A percentile compares a stretch with the other conserved stretches of the same genome.
These are phyloP conservation scores for Cryptococcus sp. DNA, from an alignment of 1,284 basidiomycete genomes.

Conservation along the genomic window DNA sequence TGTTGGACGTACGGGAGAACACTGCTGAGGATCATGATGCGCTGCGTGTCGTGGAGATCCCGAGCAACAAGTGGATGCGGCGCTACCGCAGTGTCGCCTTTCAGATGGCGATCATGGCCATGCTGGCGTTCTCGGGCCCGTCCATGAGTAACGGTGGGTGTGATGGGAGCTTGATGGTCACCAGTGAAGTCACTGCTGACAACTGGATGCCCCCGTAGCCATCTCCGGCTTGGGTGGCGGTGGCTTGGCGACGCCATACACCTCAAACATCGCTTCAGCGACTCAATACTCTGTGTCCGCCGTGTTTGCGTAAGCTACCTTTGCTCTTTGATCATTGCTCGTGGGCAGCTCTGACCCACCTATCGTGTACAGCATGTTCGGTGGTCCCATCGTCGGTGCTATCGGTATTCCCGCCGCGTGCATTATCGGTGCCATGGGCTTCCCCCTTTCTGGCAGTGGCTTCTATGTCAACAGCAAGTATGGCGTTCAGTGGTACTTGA, in stretches of 20 bases:
- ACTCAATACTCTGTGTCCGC: too few species aligned
- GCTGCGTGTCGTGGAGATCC: too few species aligned
- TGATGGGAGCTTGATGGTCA: too few species aligned
- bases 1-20: too few species aligned
- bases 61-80: constrained; percentile 3
- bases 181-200: too few species aligned
- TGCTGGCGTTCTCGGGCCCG: constrained; percentile 14
- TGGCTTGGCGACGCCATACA: constrained; percentile 15
- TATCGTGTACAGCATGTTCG: too few species aligned
- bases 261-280: background rate
- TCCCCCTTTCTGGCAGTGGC: constrained; percentile 22
- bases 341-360: too few species aligned
- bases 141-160: constrained; percentile 19
- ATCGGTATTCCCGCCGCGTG: constrained; percentile 20
- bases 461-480: constrained; percentile 25
- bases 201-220: too few species aligned
- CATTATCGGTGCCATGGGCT: constrained; percentile 23
- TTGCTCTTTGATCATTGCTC: too few species aligned
- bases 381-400: constrained; percentile 16
- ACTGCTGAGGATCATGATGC: too few species aligned
- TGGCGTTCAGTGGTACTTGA: constrained; percentile 24
- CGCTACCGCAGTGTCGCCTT: constrained; percentile 13
- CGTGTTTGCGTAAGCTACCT: constrained; percentile 17
- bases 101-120: constrained; percentile 17
- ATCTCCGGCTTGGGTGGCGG: constrained; percentile 17